Evolutionary conservation across 164 flowering plant genomes (phyloP).

Genomic region (Sedum album): DNA sequence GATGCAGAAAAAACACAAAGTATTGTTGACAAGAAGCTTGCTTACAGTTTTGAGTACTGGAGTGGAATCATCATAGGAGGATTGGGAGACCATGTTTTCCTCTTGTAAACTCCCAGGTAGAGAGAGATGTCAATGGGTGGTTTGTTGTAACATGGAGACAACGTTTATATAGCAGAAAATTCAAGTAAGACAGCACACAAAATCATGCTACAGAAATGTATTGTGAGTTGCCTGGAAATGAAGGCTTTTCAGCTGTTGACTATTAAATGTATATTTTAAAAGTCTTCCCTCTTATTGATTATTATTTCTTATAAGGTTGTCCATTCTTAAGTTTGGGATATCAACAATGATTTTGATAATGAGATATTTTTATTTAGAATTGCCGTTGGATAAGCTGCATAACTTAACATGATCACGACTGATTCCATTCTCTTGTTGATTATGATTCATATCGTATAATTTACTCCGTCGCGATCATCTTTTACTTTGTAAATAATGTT

Average conservation of each 20-base stretch:
- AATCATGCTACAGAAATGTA: neutral
- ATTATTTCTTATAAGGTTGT: neutral
- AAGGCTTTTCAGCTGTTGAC: constrained; percentile 1
- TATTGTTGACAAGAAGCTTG: neutral
- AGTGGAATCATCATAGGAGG: neutral
- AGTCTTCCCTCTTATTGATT: neutral
- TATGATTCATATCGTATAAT: neutral
- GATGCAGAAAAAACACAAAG: neutral
- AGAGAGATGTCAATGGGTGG: neutral
- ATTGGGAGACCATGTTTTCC: neutral
- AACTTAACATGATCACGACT: neutral
- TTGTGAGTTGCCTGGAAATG: constrained; percentile 5
- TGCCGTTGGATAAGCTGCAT: too few relatives aligned
- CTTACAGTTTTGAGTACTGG: neutral
- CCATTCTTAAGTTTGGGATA: neutral
- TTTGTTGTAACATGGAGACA: neutral
- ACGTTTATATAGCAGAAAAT: neutral
- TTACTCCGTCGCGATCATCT: neutral
- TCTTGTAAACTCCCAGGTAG: neutral
- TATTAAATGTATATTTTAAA: neutral
- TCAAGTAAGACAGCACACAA: neutral
- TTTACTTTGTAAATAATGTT: too few relatives aligned
- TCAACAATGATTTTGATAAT: neutral
- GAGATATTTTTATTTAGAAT: too few relatives aligned
- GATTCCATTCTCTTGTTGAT: neutral